Base-by-base conservation (phyloP, 352 stramenopile genomes). In the Stramenopiles sp. region DNA sequence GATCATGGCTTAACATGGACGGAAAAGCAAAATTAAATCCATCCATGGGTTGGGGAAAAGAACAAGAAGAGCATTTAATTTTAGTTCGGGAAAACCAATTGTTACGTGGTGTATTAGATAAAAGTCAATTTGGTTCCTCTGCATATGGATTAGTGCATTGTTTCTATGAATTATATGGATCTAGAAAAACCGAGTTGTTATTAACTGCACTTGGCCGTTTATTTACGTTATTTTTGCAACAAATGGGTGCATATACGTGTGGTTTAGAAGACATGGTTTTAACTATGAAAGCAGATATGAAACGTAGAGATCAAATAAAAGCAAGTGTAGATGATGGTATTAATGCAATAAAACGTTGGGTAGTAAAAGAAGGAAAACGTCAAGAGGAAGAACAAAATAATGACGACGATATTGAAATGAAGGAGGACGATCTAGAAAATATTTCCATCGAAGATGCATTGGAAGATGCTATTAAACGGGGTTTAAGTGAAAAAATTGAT, bases 181-280 rank as follows among this genome's bases (percentile, higher is more conserved):
- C 83, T n/a, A 87, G 88, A 80, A 89, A 92, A 65, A 89, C 90
- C 23, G 90, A 89, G 13, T 88, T 93, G 74, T 81, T 94, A 53
- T 81, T 94, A 53, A 92, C 88, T 76, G 88, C 88, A 0, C 85
- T 94, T 31, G 89, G 88, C 0, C 87, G 95, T 23, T 83, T 99
- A 20, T 97, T 99, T 80, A 99, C 94, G 73, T 94, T 92, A 69
- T 98, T 97, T 84, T 86, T 99, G 78, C 96, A 99, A 81, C 89
- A 90, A 82, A 98, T 96, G 83, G 92, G 92, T 4, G 95, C 95
- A 4, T 95, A 99, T 86, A 99, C 95, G 43, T 99, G 97, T 83
- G 91, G 94, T 73, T 92, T 99, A 80, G 96, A 99, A 81, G 97
- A 99, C 89, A 84, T 99, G 78, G 94, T 97, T 78, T 86, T 99